phyloP scores from a whole-genome alignment of 345 rosid species.

The Eucalyptus rudis region DNA sequence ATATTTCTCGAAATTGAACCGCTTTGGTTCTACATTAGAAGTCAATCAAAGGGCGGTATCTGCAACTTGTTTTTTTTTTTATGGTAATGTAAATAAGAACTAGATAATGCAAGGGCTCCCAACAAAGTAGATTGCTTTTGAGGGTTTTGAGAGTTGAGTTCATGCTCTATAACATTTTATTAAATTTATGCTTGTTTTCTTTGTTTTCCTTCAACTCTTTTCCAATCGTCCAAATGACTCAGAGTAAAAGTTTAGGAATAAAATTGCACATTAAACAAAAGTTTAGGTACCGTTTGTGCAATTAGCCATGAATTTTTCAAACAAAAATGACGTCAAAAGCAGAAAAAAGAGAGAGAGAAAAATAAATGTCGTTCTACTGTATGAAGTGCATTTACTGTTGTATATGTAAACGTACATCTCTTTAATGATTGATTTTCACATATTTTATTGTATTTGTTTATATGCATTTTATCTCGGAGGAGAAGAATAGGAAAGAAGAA shows the following conservation, averaged over 20 bases:
- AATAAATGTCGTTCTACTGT: neutral
- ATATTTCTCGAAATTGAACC: neutral
- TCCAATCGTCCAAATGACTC: neutral
- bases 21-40: neutral
- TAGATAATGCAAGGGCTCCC: neutral
- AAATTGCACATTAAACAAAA: too few relatives aligned
- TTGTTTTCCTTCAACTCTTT: neutral
- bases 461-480: neutral
- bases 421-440: neutral
- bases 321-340: neutral
- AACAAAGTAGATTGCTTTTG: neutral
- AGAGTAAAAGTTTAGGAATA: rapidly evolving
- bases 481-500: neutral
- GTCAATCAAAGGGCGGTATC: neutral
- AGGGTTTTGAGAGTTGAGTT: neutral
- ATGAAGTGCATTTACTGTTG: neutral
- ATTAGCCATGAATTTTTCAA: neutral
- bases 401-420: neutral
- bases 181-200: neutral
- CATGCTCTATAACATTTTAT: neutral
- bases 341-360: too few relatives aligned
- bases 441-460: neutral
- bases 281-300: neutral
- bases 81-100: neutral
- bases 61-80: neutral